phyloP scores from a whole-genome alignment of 306 rosid species.

The Adenanthera pavonina region DNA sequence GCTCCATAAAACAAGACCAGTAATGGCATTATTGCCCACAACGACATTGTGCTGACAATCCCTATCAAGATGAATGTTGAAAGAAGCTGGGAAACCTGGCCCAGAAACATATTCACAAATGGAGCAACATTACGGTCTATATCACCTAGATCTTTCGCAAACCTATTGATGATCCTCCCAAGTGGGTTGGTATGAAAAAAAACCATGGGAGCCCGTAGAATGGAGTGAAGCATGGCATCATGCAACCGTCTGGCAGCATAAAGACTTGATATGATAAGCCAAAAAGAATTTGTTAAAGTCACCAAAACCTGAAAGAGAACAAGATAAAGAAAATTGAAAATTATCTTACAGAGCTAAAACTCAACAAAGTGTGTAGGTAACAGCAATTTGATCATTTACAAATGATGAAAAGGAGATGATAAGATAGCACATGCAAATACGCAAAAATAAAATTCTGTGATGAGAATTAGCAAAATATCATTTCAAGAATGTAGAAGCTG shows the following conservation, averaged over 20 bases:
- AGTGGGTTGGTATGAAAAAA: slow-evolving; percentile 95
- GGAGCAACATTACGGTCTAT: slow-evolving; percentile 88
- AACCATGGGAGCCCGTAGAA: slow-evolving; percentile 91
- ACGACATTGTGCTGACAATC: slow-evolving; percentile 89
- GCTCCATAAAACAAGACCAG: slow-evolving; percentile 82
- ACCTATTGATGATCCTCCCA: slow-evolving; percentile 88
- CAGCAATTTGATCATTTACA: not conserved
- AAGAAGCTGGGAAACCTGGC: slow-evolving; percentile 76
- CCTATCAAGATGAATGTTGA: slow-evolving; percentile 93
- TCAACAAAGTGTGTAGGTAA: slow-evolving; percentile 1
- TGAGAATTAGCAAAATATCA: not conserved
- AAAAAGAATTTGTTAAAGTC: slow-evolving; percentile 72
- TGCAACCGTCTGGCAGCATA: slow-evolving; percentile 88
- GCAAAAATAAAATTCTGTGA: not conserved
- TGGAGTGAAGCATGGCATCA: slow-evolving; percentile 82
- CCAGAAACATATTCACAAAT: slow-evolving; percentile 76
- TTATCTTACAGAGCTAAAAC: slow-evolving; percentile 23
- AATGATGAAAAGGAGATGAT: not conserved
- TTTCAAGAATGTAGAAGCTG: slow-evolving; percentile 6
- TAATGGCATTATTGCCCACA: slow-evolving; percentile 97
- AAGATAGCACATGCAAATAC: not conserved
- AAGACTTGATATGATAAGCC: slow-evolving; percentile 84
- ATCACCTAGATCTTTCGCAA: slow-evolving; percentile 96
- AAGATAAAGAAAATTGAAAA: slow-evolving; percentile 15
- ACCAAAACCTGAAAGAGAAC: slow-evolving; percentile 67